Base-by-base conservation (phyloP, 1,284 basidiomycete species). In the Kalmanozyma brasiliensis region DNA sequence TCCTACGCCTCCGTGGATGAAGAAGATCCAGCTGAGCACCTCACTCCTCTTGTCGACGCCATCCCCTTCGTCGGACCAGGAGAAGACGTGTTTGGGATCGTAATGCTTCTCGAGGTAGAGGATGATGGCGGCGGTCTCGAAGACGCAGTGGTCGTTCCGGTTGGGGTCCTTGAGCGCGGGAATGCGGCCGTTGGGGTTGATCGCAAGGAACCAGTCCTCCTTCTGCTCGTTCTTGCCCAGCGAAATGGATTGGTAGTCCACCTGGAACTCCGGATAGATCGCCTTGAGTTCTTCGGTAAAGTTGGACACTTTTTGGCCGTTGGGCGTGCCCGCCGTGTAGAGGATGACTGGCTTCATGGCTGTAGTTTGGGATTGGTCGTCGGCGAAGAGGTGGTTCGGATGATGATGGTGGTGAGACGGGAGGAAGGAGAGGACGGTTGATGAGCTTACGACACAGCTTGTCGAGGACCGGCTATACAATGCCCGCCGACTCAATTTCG, bases 171-270 rank as follows among this genome's bases (percentile, higher is more conserved):
- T 53, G 3, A 68, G 22, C 1, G 77, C 77, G 7, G 77, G 77
- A 35, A 79, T 78, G 2, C 77, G 64, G 2, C 77, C 77, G 33
- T 79, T 79, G 20, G 77, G 77, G 53, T 77, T 78, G 68, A 79
- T 71, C 42, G 66, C 42, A 29, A 74, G 52, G 41, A 73, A 73
- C 67, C 74, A 77, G 11, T 62, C 55, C 33, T 72, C 65, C 46
- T 77, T 77, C 44, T 77, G 75, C 34, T 70, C 64, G 37, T 73
- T 76, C 53, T 69, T 62, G 34, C 65, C 59, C 1, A 68, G 37
- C 1, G 29, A 35, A 35, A 68, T 56, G 20, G 55, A 19, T 1
- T 43, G 40, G 38, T 68, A 69, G 24, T 69, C 66, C 35, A 59
- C 59, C 23, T 67, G 24, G 48, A 69, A 75, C 41, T 67, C 58